Evolutionary conservation across 331 rosid species (phyloP), one percentile per base, ranked within the genome.

Genomic region (Acacia pycnantha): DNA sequence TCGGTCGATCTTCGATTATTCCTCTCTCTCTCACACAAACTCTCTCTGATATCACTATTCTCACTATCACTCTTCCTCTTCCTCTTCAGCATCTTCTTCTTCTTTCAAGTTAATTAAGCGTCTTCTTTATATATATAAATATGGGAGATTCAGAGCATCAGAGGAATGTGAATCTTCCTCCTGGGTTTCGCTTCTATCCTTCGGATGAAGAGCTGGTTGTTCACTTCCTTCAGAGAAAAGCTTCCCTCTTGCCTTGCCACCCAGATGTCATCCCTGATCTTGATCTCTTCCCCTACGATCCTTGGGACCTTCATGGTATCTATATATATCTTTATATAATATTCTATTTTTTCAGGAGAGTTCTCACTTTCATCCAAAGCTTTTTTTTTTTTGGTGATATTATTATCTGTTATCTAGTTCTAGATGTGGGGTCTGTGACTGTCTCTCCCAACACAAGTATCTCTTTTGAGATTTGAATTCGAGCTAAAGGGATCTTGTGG

Each of bases 211-310:
- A 95, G 76, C 99, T 85, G 43, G 89, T 94, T 0, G 95, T 92
- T 64, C 95, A 94, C 85, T 94, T 94, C 74, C 98, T 94, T 82
- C 94, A 94, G 29, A 90, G 98, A 68, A 95, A 92, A 79, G 98
- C 93, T 3, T 74, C 93, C 22, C 95, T 95, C 77, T 73, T 95
- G 22, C 99, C 99, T 24, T 91, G 92, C 79, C 98, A 95, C 50
- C 99, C 99, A 0, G 99, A 95, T 56, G 97, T 93, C 89, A 93
- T 95, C 53, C 99, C 99, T 76, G 99, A 95, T 87, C 99, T 95
- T 84, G 90, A 88, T 58, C 97, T 93, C 82, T 90, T 76, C 68
- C 90, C 94, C 0, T 90, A 82, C 58, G 94, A 95, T 79, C 99
- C 99, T 0, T 95, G 99, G 99, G 91, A 93, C 11, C 94, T 95